Conservation (phyloP, 345 rosid genomes). For the Durio zibethinus region DNA sequence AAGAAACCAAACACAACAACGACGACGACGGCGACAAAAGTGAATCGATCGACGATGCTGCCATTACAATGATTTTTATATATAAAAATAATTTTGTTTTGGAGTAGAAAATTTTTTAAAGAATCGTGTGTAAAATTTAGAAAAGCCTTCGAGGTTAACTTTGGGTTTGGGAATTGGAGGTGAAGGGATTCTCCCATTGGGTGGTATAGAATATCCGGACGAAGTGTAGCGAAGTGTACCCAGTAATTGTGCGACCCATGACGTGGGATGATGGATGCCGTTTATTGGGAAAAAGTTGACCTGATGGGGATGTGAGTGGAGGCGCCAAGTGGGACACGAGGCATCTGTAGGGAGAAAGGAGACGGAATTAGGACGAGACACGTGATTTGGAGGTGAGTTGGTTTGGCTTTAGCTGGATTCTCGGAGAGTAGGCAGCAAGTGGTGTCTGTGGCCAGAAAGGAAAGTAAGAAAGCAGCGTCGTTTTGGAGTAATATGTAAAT, state of each 20-base stretch:
- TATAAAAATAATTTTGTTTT: not conserved
- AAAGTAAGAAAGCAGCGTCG: too few relatives aligned
- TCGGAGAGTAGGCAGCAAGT: too few relatives aligned
- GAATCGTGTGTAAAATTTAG: not conserved
- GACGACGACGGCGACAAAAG: not conserved
- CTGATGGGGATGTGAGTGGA: not conserved
- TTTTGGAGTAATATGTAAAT: too few relatives aligned
- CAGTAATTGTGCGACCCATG: not conserved
- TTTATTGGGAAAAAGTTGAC: not conserved
- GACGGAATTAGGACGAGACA: too few relatives aligned
- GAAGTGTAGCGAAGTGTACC: not conserved
- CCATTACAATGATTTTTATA: slow-evolving; percentile 44
- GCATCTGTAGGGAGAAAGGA: not conserved
- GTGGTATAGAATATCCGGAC: slow-evolving; percentile 34
- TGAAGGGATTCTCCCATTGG: not conserved
- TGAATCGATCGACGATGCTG: slow-evolving; percentile 42
- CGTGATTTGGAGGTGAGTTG: not conserved
- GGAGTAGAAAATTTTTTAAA: not conserved
- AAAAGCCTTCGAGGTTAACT: not conserved
- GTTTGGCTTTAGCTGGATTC: not conserved
- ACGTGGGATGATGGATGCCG: slow-evolving; percentile 8
- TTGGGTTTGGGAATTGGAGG: not conserved
- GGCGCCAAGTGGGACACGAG: not conserved
- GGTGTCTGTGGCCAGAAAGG: too few relatives aligned
- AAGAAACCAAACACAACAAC: slow-evolving; percentile 23